Conservation (phyloP, 306 rosid genomes). For the Trifolium repens region DNA sequence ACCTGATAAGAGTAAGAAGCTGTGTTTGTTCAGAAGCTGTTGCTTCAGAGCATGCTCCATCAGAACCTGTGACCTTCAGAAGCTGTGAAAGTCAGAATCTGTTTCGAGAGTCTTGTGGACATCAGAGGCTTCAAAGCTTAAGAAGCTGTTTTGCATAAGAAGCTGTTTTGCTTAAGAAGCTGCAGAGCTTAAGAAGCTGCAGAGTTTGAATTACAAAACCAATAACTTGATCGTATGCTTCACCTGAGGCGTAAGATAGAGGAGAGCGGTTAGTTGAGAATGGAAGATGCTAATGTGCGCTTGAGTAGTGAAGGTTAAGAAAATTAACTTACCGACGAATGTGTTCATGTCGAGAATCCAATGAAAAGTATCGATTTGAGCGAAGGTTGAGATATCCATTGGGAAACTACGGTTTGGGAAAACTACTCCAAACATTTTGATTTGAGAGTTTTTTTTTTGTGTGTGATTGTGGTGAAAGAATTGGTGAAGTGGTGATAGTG, state of each 20-base stretch:
- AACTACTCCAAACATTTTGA: conserved; percentile 83
- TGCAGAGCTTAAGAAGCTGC: too few species aligned
- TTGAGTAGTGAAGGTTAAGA: not conserved
- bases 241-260: conserved; percentile 63
- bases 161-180: too few species aligned
- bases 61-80: too few species aligned
- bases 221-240: conserved; percentile 81
- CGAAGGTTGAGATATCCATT: conserved; percentile 81
- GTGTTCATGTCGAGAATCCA: conserved; percentile 94
- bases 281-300: conserved; percentile 15
- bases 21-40: too few species aligned
- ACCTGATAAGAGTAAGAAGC: too few species aligned
- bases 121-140: too few species aligned
- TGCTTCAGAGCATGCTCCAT: too few species aligned
- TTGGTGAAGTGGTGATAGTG: not conserved
- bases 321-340: conserved; percentile 62
- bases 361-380: conserved; percentile 89
- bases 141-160: too few species aligned
- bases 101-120: too few species aligned
- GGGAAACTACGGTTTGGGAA: conserved; percentile 96
- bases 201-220: too few species aligned
- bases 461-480: not conserved
- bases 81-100: too few species aligned
- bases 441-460: not conserved
- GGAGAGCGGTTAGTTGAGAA: not conserved